Evolutionary conservation across 495 filamentous ascomycete species (phyloP).

Genomic region (Rhizodiscina lignyota): DNA sequence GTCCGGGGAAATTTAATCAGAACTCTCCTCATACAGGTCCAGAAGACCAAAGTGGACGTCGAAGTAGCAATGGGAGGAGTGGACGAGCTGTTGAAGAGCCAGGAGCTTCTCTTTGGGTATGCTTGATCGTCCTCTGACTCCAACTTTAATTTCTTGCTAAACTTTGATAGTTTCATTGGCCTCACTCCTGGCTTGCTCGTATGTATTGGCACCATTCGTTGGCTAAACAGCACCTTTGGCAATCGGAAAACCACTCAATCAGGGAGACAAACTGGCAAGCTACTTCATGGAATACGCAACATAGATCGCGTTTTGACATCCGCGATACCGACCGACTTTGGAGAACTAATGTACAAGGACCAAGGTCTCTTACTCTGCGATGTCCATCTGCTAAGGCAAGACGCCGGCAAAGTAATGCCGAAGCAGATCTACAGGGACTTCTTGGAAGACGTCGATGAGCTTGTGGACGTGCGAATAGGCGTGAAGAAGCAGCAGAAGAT

Average conservation of each 20-base stretch:
- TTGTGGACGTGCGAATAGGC: slow-evolving; percentile 58
- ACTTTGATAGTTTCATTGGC: slow-evolving; percentile 50
- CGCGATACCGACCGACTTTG: slow-evolving; percentile 41
- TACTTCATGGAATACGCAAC: slow-evolving; percentile 60
- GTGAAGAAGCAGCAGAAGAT: slow-evolving; percentile 57
- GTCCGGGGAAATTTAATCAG: slow-evolving; percentile 75
- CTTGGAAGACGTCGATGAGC: slow-evolving; percentile 64
- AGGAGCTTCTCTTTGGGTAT: slow-evolving; percentile 85
- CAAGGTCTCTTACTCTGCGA: slow-evolving; percentile 83
- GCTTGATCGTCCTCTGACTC: background rate
- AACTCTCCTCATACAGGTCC: slow-evolving; percentile 84
- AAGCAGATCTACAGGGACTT: slow-evolving; percentile 63
- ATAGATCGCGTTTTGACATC: slow-evolving; percentile 66
- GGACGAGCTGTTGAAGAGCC: slow-evolving; percentile 79
- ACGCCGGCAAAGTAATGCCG: slow-evolving; percentile 46
- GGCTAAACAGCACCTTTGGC: slow-evolving; percentile 49
- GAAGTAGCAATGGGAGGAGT: slow-evolving; percentile 93
- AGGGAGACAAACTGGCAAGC: slow-evolving; percentile 42
- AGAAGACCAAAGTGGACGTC: slow-evolving; percentile 97
- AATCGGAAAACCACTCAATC: slow-evolving; percentile 45
- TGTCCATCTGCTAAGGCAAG: slow-evolving; percentile 55
- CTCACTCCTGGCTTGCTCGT: slow-evolving; percentile 82
- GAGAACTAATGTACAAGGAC: slow-evolving; percentile 69
- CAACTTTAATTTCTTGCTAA: slow-evolving; percentile 11
- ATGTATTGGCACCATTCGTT: slow-evolving; percentile 55